Evolutionary conservation across 2,329 filamentous ascomycete species (phyloP).

Genomic region (Helotiales sp.): DNA sequence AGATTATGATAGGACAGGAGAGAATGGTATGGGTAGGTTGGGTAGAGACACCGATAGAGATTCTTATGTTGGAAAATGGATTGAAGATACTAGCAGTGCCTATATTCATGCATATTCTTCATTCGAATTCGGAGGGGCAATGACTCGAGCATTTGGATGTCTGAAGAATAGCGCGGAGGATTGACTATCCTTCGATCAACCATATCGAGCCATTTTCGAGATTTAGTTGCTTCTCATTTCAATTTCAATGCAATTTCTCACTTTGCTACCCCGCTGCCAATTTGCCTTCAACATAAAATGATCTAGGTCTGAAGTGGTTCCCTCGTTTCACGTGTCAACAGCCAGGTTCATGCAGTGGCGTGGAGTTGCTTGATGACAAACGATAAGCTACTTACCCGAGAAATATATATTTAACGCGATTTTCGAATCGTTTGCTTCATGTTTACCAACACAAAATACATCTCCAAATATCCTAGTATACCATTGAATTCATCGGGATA

Average conservation of each 20-base stretch:
- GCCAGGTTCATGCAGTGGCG: neutral
- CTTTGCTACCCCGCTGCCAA: too few species aligned
- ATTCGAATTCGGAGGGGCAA: too few species aligned
- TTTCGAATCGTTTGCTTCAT: neutral
- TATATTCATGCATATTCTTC: neutral
- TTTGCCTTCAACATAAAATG: neutral
- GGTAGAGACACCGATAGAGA: too few species aligned
- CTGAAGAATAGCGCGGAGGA: too few species aligned
- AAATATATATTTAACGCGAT: neutral
- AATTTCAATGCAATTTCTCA: too few species aligned
- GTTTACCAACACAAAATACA: too few species aligned
- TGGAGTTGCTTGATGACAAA: neutral
- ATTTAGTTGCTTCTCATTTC: too few species aligned
- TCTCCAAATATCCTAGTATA: neutral
- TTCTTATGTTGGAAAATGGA: too few species aligned
- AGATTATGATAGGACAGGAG: too few species aligned
- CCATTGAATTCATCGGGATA: neutral
- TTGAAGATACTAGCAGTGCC: too few species aligned
- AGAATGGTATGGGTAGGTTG: too few species aligned
- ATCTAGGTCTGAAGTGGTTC: neutral
- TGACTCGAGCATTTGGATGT: neutral
- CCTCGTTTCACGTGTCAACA: neutral
- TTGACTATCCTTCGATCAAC: neutral
- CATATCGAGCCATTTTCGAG: too few species aligned
- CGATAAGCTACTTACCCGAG: neutral